Evolutionary conservation across 768 basidiomycete genomes (phyloP).

Genomic region (Paxillus rubicundulus): DNA sequence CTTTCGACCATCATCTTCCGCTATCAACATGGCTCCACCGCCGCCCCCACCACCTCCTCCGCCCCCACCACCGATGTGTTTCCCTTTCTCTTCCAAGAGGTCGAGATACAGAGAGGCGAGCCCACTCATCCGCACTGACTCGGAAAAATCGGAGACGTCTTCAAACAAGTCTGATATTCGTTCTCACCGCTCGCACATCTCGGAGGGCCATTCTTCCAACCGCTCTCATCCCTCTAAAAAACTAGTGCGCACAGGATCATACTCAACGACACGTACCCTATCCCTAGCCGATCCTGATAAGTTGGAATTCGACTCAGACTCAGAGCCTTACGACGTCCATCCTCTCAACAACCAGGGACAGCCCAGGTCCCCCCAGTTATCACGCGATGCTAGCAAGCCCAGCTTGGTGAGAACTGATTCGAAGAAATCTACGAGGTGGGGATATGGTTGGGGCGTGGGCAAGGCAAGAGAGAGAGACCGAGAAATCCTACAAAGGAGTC

Average conservation of each 20-base stretch:
- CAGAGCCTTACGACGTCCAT: constrained; percentile 52
- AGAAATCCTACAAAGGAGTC: constrained; percentile 33
- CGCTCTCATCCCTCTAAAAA: constrained; percentile 24
- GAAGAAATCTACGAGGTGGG: constrained; percentile 58
- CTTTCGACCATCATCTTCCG: constrained; percentile 14
- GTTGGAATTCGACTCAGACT: constrained; percentile 58
- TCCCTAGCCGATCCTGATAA: constrained; percentile 44
- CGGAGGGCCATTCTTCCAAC: constrained; percentile 20
- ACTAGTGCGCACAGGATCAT: constrained; percentile 41
- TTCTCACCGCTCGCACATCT: constrained; percentile 27
- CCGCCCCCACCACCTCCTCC: constrained; percentile 48
- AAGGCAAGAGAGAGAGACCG: constrained; percentile 48
- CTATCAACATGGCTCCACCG: constrained; percentile 43
- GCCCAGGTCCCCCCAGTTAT: constrained; percentile 39
- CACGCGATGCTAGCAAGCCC: constrained; percentile 31
- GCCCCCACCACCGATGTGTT: constrained; percentile 53
- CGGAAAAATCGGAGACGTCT: constrained; percentile 46
- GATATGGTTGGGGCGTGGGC: constrained; percentile 71
- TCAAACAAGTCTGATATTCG: constrained; percentile 32
- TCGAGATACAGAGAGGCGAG: constrained; percentile 27
- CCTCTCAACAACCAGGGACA: constrained; percentile 37
- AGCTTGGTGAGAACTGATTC: constrained; percentile 56
- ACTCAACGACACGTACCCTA: constrained; percentile 41
- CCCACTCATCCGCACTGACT: constrained; percentile 33
- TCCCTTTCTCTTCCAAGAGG: constrained; percentile 46